These are phyloP conservation scores for Beta corolliflora DNA, from an alignment of 179 eudicot species.

Conservation along the genomic window DNA sequence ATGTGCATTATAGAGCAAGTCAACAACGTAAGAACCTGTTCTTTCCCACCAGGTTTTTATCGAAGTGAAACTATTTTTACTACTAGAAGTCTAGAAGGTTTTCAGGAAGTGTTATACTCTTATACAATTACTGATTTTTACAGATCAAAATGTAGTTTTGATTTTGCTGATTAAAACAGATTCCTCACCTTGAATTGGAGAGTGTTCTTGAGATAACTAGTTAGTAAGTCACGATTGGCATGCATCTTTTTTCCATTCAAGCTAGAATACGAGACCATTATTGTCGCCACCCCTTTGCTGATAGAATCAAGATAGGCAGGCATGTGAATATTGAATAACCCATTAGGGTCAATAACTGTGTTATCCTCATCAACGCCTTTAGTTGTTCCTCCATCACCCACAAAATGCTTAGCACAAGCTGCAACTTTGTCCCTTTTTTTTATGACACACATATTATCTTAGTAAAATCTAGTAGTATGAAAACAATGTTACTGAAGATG, in stretches of 20 bases:
- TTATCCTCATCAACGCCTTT: conserved; percentile 62
- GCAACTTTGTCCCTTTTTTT: conserved; percentile 51
- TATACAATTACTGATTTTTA: too few species aligned
- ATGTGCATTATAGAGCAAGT: too few species aligned
- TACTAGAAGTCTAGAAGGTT: too few species aligned
- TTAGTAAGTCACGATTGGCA: conserved; percentile 52
- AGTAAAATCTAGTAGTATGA: neutral
- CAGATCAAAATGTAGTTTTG: too few species aligned
- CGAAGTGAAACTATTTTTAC: too few species aligned
- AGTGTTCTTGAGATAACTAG: conserved; percentile 61
- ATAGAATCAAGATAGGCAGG: conserved; percentile 72
- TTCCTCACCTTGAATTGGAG: conserved; percentile 68
- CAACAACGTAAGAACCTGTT: too few species aligned
- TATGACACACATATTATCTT: neutral
- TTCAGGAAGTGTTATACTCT: too few species aligned
- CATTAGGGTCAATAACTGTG: conserved; percentile 48
- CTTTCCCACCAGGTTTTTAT: too few species aligned
- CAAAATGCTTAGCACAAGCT: conserved; percentile 89
- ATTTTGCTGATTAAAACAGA: neutral
- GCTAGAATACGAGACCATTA: conserved; percentile 88
- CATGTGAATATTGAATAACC: conserved; percentile 71
- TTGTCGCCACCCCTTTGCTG: conserved; percentile 69
- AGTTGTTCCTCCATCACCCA: conserved; percentile 82
- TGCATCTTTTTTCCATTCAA: conserved; percentile 82
- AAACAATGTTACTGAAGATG: neutral